Conservation (phyloP, 352 stramenopile genomes). For the Pythium graminicola region DNA sequence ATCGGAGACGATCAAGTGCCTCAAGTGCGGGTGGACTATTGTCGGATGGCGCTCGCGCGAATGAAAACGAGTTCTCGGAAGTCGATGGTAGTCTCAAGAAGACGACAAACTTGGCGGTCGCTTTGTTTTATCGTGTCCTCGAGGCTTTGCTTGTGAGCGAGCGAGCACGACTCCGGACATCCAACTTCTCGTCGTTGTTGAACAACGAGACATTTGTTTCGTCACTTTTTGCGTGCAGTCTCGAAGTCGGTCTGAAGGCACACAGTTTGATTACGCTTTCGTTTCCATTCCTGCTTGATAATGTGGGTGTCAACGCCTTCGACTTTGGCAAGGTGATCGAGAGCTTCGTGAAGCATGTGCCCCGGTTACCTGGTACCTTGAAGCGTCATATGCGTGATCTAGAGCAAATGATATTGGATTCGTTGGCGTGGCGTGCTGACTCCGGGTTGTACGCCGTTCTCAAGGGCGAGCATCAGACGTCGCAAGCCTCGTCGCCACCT, state of each 20-base stretch:
- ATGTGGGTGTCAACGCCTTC: slow-evolving; percentile 72
- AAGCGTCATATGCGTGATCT: slow-evolving; percentile 85
- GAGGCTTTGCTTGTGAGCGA: slow-evolving; percentile 70
- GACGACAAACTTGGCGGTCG: slow-evolving; percentile 53
- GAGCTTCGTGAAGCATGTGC: slow-evolving; percentile 81
- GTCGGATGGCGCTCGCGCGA: not conserved
- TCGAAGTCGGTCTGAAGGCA: slow-evolving; percentile 79
- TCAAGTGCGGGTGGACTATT: slow-evolving; percentile 5
- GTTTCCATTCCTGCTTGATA: slow-evolving; percentile 74
- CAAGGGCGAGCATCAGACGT: slow-evolving; percentile 24
- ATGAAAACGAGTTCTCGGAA: slow-evolving; percentile 27
- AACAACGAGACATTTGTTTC: slow-evolving; percentile 77
- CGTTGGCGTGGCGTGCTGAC: slow-evolving; percentile 59
- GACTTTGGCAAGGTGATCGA: slow-evolving; percentile 85
- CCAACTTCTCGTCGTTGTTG: slow-evolving; percentile 72
- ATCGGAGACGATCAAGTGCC: slow-evolving; percentile 22
- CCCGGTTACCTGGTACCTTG: slow-evolving; percentile 57
- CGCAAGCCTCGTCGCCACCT: not conserved
- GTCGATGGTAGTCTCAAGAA: slow-evolving; percentile 76
- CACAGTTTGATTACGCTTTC: slow-evolving; percentile 82
- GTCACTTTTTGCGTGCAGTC: slow-evolving; percentile 74
- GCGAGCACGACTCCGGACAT: slow-evolving; percentile 50
- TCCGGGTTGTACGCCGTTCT: slow-evolving; percentile 70
- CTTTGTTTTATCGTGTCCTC: slow-evolving; percentile 78
- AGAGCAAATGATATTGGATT: slow-evolving; percentile 79